Evolutionary conservation across 129 eudicot species (phyloP), one percentile per base, ranked within the genome.

Genomic region (Glebionis coronaria): DNA sequence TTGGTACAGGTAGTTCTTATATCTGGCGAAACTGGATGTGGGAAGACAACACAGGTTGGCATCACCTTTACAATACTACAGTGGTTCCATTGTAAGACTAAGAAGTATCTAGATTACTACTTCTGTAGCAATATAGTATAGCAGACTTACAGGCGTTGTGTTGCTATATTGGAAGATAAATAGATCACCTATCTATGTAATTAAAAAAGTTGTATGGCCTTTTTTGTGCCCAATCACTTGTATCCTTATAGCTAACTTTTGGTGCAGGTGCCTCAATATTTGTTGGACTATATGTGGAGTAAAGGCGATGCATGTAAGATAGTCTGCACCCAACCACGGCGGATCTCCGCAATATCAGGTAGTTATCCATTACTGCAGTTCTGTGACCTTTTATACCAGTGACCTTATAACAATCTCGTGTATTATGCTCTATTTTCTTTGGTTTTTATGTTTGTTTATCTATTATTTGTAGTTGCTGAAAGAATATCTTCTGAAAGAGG

Each of bases 21-120:
- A 82, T 82, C 95, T 73, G 99, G 99, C 51, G 99, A 89, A 83
- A 93, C 99, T 51, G 99, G 99, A 28, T 93, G 99, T 53, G 99
- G 99, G 65, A 93, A 93, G 78, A 93, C 99, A 14, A 93, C 99
- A 65, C 99, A 93, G 98, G 98, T 91, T 71, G 54, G 44, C 69
- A 47, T 46, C 10, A 35, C 55, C 19, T 35, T 58, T 54, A 70
- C 59, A 47, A 35, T 35, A 35, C 42, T 35, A 35, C 42, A 7
- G 42, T 35, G 0, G 42, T 35, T 35, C 8, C 42, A 35, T 35
- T 35, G 9, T 35, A 35, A 35, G 10, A 2, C 1, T 35, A 35
- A 35, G 10, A 2, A 35, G 42, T 35, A 35, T 35, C 42, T 29
- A 29, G 5, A 29, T 29, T 28, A 28, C 7, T 29, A 29, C 38